A percentile compares a stretch with the other conserved stretches of the same genome.
These are phyloP conservation scores for Heliocybe sulcata DNA, from an alignment of 1,284 basidiomycete genomes.

Conservation along the genomic window DNA sequence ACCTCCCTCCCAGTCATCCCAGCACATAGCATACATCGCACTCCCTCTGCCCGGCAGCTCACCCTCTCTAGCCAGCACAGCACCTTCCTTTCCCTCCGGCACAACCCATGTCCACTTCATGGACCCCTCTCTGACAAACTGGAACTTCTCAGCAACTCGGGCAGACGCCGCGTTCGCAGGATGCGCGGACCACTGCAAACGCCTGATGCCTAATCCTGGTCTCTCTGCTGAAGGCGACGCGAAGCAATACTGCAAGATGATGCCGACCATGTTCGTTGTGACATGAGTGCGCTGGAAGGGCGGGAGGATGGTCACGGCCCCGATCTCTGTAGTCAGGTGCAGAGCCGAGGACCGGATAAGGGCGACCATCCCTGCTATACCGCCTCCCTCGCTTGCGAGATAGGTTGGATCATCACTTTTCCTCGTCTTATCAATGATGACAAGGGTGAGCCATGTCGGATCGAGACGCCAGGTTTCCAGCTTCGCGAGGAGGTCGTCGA, in stretches of 20 bases:
- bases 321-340: conserved; percentile 20
- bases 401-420: conserved; percentile 1
- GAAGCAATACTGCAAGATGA: conserved; percentile 24
- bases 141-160: conserved; percentile 23
- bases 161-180: conserved; percentile 21
- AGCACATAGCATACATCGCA: conserved; percentile 19
- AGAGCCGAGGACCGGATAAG: conserved; percentile 29
- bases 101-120: conserved; percentile 23
- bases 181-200: conserved; percentile 30
- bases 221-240: conserved; percentile 12
- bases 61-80: conserved; percentile 7
- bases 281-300: conserved; percentile 26
- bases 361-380: conserved; percentile 34
- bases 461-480: conserved; percentile 16
- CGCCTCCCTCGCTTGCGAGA: conserved; percentile 5
- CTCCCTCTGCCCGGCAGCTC: conserved; percentile 18
- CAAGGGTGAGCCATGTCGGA: conserved; percentile 32
- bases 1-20: conserved; percentile 25
- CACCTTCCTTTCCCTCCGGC: conserved; percentile 12
- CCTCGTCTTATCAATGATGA: conserved; percentile 38
- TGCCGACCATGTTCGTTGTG: conserved; percentile 22
- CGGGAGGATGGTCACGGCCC: not conserved
- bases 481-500: conserved; percentile 25
- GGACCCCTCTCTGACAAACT: conserved; percentile 24
- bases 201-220: conserved; percentile 23